phyloP scores from a whole-genome alignment of 345 rosid genomes.

The Clarkia xantiana region DNA sequence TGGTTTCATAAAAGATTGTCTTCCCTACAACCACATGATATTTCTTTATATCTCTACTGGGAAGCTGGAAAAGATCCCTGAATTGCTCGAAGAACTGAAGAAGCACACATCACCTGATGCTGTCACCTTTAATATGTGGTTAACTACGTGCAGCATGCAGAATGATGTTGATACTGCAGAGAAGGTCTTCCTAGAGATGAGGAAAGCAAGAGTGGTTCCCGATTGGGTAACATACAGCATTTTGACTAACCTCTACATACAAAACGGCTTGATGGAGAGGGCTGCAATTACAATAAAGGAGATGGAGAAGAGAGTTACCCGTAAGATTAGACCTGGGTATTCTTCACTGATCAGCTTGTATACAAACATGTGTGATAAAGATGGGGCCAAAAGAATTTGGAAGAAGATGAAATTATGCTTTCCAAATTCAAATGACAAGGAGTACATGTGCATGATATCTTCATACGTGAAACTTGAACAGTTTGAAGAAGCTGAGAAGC shows the following conservation, averaged over 20 bases:
- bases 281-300: constrained; percentile 58
- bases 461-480: constrained; percentile 60
- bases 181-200: constrained; percentile 38
- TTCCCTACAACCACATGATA: constrained; percentile 73
- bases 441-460: constrained; percentile 62
- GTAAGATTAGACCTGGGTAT: constrained; percentile 39
- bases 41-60: constrained; percentile 43
- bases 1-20: constrained; percentile 42
- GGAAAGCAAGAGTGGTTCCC: constrained; percentile 43
- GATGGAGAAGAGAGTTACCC: constrained; percentile 69
- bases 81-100: constrained; percentile 43
- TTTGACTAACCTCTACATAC: constrained; percentile 44
- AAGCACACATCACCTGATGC: constrained; percentile 47
- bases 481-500: constrained; percentile 41
- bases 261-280: constrained; percentile 29
- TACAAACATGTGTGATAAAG: constrained; percentile 44
- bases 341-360: constrained; percentile 69
- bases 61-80: constrained; percentile 42
- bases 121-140: constrained; percentile 58
- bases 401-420: constrained; percentile 47
- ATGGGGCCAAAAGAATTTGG: constrained; percentile 54
- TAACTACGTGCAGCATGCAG: constrained; percentile 40
- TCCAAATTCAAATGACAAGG: constrained; percentile 54
- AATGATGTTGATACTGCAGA: constrained; percentile 48
- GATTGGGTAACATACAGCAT: constrained; percentile 80